Conservation (phyloP, 1,284 basidiomycete species). For the Rhodofomes roseus region DNA sequence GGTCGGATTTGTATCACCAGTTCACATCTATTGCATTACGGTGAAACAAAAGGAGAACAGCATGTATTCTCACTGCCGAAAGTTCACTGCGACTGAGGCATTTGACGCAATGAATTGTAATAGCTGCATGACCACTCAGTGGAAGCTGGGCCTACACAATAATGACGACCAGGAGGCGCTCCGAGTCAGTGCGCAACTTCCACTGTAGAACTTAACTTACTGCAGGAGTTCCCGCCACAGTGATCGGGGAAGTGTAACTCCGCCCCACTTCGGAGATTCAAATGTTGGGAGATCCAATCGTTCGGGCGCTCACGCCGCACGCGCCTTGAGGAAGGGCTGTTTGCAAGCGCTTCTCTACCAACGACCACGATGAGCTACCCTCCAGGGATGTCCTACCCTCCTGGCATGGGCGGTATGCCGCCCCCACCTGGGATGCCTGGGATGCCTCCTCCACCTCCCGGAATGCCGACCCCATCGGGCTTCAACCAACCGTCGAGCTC, state of each 20-base stretch:
- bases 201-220: too few relatives aligned
- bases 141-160: too few relatives aligned
- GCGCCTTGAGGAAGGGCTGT: not conserved
- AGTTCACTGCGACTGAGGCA: too few relatives aligned
- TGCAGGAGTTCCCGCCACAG: not conserved
- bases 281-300: not conserved
- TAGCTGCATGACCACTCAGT: too few relatives aligned
- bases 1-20: too few relatives aligned
- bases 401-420: constrained; percentile 60
- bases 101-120: too few relatives aligned
- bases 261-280: not conserved
- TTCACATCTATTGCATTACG: too few relatives aligned
- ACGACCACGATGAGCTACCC: constrained; percentile 31
- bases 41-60: too few relatives aligned
- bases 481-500: constrained; percentile 45
- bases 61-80: too few relatives aligned
- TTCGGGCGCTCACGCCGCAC: not conserved
- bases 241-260: not conserved
- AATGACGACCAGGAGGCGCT: too few relatives aligned
- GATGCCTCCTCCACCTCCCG: constrained; percentile 12
- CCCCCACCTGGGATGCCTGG: constrained; percentile 40
- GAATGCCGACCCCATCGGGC: constrained; percentile 14
- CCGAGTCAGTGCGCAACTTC: too few relatives aligned
- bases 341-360: constrained; percentile 13
- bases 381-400: constrained; percentile 28